Conservation (phyloP, 371 early-diverging fungal species). For the Mortierella sp. region DNA sequence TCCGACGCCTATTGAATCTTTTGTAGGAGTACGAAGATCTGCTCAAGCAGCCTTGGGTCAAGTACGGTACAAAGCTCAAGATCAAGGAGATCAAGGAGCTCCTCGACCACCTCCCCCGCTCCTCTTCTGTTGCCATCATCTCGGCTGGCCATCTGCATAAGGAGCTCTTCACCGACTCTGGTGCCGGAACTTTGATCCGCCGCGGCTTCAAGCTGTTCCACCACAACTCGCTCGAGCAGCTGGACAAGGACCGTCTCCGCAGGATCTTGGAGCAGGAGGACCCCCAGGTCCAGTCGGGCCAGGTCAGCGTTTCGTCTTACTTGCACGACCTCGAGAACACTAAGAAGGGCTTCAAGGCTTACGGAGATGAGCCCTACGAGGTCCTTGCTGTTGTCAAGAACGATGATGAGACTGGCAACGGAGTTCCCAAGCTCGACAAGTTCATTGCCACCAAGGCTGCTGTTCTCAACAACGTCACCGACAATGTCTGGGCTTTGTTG, state of each 20-base stretch:
- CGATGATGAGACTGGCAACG: conserved; percentile 63
- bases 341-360: conserved; percentile 71
- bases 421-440: conserved; percentile 80
- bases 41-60: conserved; percentile 95
- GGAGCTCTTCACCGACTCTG: conserved; percentile 96
- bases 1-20: neutral
- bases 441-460: conserved; percentile 85
- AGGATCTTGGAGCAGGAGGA: conserved; percentile 85
- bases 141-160: conserved; percentile 96
- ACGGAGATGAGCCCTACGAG: conserved; percentile 90
- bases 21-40: conserved; percentile 80
- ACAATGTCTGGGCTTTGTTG: conserved; percentile 89
- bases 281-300: conserved; percentile 74
- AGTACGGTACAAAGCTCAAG: conserved; percentile 96
- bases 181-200: conserved; percentile 96
- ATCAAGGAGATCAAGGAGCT: conserved; percentile 96
- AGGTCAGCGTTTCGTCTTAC: conserved; percentile 80
- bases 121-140: conserved; percentile 96
- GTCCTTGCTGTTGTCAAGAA: conserved; percentile 83
- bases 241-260: conserved; percentile 89
- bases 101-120: conserved; percentile 92
- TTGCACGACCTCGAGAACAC: conserved; percentile 70
- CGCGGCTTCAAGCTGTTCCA: conserved; percentile 92
- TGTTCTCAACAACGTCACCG: conserved; percentile 88
- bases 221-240: conserved; percentile 70